These are phyloP conservation scores for Phanerochaete sordida DNA, from an alignment of 768 basidiomycete genomes.

Conservation along the genomic window DNA sequence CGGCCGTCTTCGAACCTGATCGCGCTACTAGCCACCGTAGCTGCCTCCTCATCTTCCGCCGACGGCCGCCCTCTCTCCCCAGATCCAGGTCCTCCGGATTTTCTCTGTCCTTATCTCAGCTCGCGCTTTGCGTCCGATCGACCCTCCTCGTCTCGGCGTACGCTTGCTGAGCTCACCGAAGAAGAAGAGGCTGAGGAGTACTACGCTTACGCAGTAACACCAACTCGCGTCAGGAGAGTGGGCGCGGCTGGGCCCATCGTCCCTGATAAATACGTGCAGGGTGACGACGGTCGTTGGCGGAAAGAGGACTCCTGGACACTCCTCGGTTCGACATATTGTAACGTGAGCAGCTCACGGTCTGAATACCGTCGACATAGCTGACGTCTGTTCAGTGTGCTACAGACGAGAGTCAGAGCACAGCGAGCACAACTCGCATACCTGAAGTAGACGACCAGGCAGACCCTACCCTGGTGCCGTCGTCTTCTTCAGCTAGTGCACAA, in stretches of 20 bases:
- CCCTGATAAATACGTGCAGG: slow-evolving; percentile 53
- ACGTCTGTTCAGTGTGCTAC: slow-evolving; percentile 6
- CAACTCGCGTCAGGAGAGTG: slow-evolving; percentile 10
- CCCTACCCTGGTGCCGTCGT: slow-evolving; percentile 37
- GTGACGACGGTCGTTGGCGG: slow-evolving; percentile 56
- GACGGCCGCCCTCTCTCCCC: slow-evolving; percentile 41
- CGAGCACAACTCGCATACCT: background rate
- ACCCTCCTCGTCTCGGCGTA: slow-evolving; percentile 9
- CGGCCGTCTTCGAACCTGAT: slow-evolving; percentile 50
- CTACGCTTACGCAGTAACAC: slow-evolving; percentile 7
- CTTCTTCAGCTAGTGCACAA: background rate
- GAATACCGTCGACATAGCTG: background rate
- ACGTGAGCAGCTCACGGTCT: slow-evolving; percentile 34
- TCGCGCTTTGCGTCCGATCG: background rate
- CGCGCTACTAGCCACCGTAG: slow-evolving; percentile 55
- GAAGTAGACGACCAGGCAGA: slow-evolving; percentile 41
- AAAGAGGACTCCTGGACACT: slow-evolving; percentile 53
- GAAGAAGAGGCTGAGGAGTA: background rate
- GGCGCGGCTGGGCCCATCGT: slow-evolving; percentile 21
- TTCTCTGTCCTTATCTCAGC: slow-evolving; percentile 49
- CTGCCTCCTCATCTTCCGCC: slow-evolving; percentile 41
- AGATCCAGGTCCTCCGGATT: slow-evolving; percentile 43
- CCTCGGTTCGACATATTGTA: slow-evolving; percentile 67
- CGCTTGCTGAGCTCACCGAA: background rate
- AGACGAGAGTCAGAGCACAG: background rate